phyloP scores from a whole-genome alignment of 2,329 filamentous ascomycete genomes.

The Ophiostoma triangulosporum region DNA sequence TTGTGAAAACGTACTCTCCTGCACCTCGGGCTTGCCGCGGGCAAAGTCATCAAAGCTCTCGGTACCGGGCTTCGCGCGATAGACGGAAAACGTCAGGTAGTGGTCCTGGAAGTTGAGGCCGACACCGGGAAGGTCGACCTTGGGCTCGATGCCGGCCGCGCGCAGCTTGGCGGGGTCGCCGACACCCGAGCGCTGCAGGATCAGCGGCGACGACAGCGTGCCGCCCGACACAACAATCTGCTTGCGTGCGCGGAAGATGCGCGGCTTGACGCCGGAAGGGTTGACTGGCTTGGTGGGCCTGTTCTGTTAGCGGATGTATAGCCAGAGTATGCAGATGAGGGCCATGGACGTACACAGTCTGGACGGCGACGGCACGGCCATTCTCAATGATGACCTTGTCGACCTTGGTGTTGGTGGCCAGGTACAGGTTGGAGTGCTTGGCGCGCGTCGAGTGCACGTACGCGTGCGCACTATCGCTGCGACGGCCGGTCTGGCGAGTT shows the following conservation, averaged over 20 bases:
- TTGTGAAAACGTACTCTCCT: slow-evolving; percentile 37
- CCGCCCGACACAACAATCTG: slow-evolving; percentile 62
- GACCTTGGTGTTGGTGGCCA: slow-evolving; percentile 63
- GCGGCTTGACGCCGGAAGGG: slow-evolving; percentile 34
- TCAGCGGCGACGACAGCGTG: slow-evolving; percentile 59
- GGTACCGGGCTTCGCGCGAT: slow-evolving; percentile 57
- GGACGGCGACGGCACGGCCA: slow-evolving; percentile 57
- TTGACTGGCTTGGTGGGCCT: slow-evolving; percentile 38
- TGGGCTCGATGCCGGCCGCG: slow-evolving; percentile 51
- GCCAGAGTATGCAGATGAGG: not conserved
- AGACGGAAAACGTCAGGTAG: slow-evolving; percentile 58
- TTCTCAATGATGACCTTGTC: slow-evolving; percentile 65
- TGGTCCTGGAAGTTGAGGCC: slow-evolving; percentile 68
- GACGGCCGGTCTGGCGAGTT: slow-evolving; percentile 44
- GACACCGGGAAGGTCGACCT: slow-evolving; percentile 59
- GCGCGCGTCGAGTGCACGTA: slow-evolving; percentile 66
- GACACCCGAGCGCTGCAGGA: slow-evolving; percentile 63
- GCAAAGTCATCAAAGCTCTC: slow-evolving; percentile 74
- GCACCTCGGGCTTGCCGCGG: slow-evolving; percentile 56
- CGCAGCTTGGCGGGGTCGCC: slow-evolving; percentile 60
- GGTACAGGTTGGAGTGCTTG: slow-evolving; percentile 55
- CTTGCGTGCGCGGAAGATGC: slow-evolving; percentile 54
- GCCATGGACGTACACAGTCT: slow-evolving; percentile 35
- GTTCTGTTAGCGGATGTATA: not conserved
- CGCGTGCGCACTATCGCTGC: slow-evolving; percentile 63